Conservation (phyloP, 495 filamentous ascomycete species). For the Copromyces sp. region DNA sequence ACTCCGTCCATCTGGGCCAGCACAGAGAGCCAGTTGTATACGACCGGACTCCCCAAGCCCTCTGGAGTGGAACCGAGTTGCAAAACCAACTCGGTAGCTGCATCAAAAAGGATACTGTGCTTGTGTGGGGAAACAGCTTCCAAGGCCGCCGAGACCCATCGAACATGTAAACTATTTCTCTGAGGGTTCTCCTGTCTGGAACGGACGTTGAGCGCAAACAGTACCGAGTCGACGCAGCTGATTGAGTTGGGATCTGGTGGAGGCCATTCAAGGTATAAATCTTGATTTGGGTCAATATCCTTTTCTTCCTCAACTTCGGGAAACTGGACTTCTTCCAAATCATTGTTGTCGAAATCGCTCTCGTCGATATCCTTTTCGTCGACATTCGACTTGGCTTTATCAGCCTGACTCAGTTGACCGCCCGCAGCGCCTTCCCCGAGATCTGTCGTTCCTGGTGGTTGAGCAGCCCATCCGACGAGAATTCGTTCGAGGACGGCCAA, state of each 20-base stretch:
- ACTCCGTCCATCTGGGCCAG: slow-evolving; percentile 17
- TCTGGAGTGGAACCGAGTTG: background rate
- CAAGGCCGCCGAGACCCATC: slow-evolving; percentile 4
- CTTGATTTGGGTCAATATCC: background rate
- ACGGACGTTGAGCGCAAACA: background rate
- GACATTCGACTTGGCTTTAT: background rate
- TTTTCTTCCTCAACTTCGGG: background rate
- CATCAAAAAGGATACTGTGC: slow-evolving; percentile 8
- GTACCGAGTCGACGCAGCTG: background rate
- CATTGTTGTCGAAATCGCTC: background rate
- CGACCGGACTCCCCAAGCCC: background rate
- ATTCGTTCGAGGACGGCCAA: background rate
- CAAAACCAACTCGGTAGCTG: slow-evolving; percentile 6
- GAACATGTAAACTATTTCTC: slow-evolving; percentile 1
- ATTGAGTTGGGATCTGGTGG: background rate
- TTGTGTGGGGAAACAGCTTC: background rate
- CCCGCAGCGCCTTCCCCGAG: background rate
- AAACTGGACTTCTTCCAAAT: background rate
- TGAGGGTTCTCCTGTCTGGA: background rate
- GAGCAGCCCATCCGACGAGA: background rate
- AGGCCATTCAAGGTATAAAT: background rate
- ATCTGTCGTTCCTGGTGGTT: background rate
- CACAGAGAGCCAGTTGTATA: slow-evolving; percentile 19
- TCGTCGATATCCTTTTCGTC: background rate
- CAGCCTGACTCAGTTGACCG: background rate